phyloP scores from a whole-genome alignment of 805 yeast genomes.

The Kurtzmaniella fragi region DNA sequence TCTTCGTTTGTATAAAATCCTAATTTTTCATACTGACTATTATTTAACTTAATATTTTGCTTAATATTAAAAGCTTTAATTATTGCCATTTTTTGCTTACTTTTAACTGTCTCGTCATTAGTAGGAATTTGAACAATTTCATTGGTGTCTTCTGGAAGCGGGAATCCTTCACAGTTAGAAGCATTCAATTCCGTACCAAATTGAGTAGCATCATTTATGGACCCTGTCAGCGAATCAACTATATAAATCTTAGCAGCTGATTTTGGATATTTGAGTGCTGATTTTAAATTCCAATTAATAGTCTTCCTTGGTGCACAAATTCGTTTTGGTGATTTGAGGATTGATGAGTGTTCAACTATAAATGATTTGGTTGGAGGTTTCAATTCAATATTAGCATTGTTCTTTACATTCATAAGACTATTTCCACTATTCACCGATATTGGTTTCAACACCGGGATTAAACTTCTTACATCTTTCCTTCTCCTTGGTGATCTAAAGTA shows the following conservation, averaged over 20 bases:
- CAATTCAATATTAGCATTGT: not conserved
- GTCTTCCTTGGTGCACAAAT: constrained; percentile 37
- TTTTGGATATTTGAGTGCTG: constrained; percentile 23
- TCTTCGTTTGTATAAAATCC: constrained; percentile 30
- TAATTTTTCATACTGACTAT: not conserved
- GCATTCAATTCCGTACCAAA: constrained; percentile 68
- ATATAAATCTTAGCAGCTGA: constrained; percentile 34
- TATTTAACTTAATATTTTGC: constrained; percentile 1
- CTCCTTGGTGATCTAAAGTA: constrained; percentile 15
- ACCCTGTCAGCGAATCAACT: constrained; percentile 60
- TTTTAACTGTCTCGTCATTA: constrained; percentile 20
- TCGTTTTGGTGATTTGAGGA: constrained; percentile 31
- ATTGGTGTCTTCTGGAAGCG: constrained; percentile 51
- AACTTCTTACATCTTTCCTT: constrained; percentile 6
- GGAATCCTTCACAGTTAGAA: constrained; percentile 56
- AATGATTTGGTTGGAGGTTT: not conserved
- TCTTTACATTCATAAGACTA: not conserved
- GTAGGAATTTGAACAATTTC: constrained; percentile 61
- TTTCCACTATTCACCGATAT: constrained; percentile 7
- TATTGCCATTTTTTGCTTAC: constrained; percentile 33
- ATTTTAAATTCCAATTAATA: constrained; percentile 20
- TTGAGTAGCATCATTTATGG: constrained; percentile 57
- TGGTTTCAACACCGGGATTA: constrained; percentile 26
- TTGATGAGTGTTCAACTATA: constrained; percentile 1
- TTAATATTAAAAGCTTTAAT: constrained; percentile 28